Conservation (phyloP, 345 rosid species). For the Limnanthes douglasii region DNA sequence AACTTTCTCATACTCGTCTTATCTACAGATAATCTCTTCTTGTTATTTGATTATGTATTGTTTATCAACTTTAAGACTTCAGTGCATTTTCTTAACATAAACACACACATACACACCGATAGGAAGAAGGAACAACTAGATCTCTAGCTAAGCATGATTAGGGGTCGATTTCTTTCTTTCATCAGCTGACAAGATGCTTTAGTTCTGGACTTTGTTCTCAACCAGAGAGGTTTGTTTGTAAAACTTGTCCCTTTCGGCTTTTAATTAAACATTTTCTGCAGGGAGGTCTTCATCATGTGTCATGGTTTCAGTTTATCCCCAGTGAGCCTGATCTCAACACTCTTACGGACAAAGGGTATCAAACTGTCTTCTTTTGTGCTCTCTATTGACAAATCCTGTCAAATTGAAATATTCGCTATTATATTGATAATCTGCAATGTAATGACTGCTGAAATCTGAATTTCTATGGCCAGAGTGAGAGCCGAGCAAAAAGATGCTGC, state of each 20-base stretch:
- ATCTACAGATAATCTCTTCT: background rate
- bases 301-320: constrained; percentile 98
- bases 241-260: constrained; percentile 1
- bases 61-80: background rate
- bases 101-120: no score
- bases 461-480: constrained; percentile 34
- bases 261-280: constrained; percentile 13
- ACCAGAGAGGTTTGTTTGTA: background rate
- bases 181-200: background rate
- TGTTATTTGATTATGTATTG: background rate
- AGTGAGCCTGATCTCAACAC: constrained; percentile 63
- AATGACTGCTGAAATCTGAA: constrained; percentile 3
- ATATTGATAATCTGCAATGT: background rate
- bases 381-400: background rate
- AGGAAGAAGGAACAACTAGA: no score
- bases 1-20: no score
- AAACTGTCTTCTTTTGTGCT: constrained; percentile 1
- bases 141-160: no score
- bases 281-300: constrained; percentile 78
- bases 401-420: background rate
- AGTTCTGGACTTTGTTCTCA: background rate
- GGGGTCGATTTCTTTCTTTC: background rate
- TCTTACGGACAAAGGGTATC: constrained; percentile 63
- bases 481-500: constrained; percentile 83
- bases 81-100: background rate